Base-by-base conservation (phyloP, 2,329 filamentous ascomycete genomes). In the Basipetospora chlamydospora region DNA sequence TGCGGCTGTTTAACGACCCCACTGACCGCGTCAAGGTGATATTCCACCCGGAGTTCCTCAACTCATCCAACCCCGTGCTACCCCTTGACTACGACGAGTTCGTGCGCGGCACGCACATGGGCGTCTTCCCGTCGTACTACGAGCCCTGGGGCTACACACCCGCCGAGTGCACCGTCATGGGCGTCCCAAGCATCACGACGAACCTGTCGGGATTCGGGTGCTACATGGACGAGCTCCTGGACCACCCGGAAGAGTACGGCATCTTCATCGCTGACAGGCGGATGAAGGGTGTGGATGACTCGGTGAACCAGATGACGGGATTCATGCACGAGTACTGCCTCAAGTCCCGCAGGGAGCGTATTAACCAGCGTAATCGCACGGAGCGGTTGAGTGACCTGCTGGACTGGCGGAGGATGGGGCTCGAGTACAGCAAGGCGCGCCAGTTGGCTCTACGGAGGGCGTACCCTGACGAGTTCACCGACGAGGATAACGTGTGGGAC, bases 91-190 rank as follows among this genome's bases (percentile, higher is more conserved):
- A 98, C 51, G 90, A 98, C 51, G 90, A 98, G 57, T 98, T 98
- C 53, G 90, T 98, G 30, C 84, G 90, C 38, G 90, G 90, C 45
- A 96, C 88, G 28, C 88, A 98, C 59, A 64, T 98, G 52, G 90
- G 90, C 49, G 77, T 98, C 40, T 98, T 98, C 61, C 71, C 88
- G 16, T 96, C 90, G 3, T 96, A 96, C 71, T 98, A 98, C 58
- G 90, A 98, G 63, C 90, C 90, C 7, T 98, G 90, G 90, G 90
- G 90, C 32, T 98, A 98, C 60, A 98, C 90, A 2, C 90, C 88
- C 0, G 88, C 90, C 36, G 90, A 96, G 59, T 98, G 90, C 59
- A 96, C 90, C 0, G 90, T 96, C 43, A 96, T 96, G 90, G 90
- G 90, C 49, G 88, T 98, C 28, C 90, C 90, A 29, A 94, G 85